Conservation (phyloP, 441 rosid genomes). For the Bocquillonia castaneifolia region DNA sequence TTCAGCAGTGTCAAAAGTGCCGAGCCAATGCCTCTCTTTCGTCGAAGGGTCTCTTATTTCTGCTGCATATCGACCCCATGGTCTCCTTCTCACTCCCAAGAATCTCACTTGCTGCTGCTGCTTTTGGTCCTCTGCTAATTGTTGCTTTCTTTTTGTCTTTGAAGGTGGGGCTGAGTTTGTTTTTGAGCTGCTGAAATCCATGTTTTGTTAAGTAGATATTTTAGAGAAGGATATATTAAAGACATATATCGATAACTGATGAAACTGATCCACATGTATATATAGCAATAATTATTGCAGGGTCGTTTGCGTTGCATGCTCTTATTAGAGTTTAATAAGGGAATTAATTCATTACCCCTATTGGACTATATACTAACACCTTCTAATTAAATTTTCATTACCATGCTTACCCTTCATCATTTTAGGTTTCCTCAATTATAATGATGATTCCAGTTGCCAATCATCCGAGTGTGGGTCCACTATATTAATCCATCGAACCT, state of each 20-base stretch:
- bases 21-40: slow-evolving; percentile 67
- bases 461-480: slow-evolving; percentile 6
- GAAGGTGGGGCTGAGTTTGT: slow-evolving; percentile 37
- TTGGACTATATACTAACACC: background rate
- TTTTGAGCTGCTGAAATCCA: slow-evolving; percentile 33
- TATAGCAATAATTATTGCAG: too few relatives aligned
- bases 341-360: too few relatives aligned
- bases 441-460: slow-evolving; percentile 13
- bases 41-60: slow-evolving; percentile 69
- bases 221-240: background rate
- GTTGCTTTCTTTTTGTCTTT: slow-evolving; percentile 50
- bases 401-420: slow-evolving; percentile 11
- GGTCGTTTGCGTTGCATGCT: too few relatives aligned
- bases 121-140: slow-evolving; percentile 14
- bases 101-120: slow-evolving; percentile 39
- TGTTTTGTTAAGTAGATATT: background rate
- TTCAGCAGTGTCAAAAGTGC: slow-evolving; percentile 57
- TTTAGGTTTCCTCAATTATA: background rate
- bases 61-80: slow-evolving; percentile 66
- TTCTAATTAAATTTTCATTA: background rate
- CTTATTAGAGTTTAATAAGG: too few relatives aligned
- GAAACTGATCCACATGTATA: too few relatives aligned
- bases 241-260: background rate
- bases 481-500: too few relatives aligned
- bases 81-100: slow-evolving; percentile 77